Base-by-base conservation (phyloP, 192 early-diverging fungal genomes). In the Coemansia erecta region DNA sequence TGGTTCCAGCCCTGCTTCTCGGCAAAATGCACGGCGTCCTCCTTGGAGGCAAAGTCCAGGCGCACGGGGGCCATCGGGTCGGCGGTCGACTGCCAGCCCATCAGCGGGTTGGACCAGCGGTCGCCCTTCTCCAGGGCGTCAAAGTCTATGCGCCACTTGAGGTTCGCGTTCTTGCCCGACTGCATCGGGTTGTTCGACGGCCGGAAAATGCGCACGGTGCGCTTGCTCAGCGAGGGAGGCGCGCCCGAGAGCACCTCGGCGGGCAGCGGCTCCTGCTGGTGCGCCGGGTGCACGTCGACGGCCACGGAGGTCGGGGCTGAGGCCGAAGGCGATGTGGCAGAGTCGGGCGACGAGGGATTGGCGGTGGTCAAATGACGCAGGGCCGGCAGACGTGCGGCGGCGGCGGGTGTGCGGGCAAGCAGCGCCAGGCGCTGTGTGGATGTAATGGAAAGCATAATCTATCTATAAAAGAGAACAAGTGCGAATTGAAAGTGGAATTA, bases 1-100 rank as follows among this genome's bases (percentile, higher is more conserved):
- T 92, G 92, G 35, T 87, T 86, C 86, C 93, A 98, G 4, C 94
- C 94, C 79, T 97, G 93, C 57, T 90, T 89, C 71, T 97, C 92
- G n/a, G 93, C 96, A 83, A 98, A 98, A 39, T 83, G 70, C 56
- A 95, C 83, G 26, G 96, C 94, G 37, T 90, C 91, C 63, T 98
- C 93, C 75, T 91, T 93, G 28, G 82, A 73, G 18, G 63, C 44
- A 73, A 98, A 98, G 70, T 93, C 90, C 77, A 97, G 77, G 12
- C 74, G 69, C 40, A 94, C 73, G 13, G 89, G 89, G 71, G 94
- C 85, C 74, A 91, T 83, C 37, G 87, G 79, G 73, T 98, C 96
- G 43, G 89, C 83, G 53, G 90, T 92, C 60, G 59, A 64, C 13
- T 51, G 63, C 96, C 96, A 98, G 21, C 96, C 94, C 85, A 98